Evolutionary conservation across 257 asterid genomes (phyloP).

Genomic region (Solanum gracilifrons): DNA sequence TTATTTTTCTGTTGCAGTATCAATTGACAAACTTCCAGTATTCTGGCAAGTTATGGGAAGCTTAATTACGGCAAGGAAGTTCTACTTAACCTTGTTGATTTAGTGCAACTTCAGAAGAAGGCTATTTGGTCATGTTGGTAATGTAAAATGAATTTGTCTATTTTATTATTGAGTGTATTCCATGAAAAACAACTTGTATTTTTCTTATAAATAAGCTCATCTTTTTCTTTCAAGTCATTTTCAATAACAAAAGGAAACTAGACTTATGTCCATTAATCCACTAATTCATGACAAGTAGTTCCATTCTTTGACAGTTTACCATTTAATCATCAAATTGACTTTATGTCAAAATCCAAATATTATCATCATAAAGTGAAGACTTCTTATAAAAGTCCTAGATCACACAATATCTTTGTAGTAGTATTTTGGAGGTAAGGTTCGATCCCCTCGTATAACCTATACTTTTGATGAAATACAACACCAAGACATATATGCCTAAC

Average conservation of each 20-base stretch:
- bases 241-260: background rate
- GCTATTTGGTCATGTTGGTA: background rate
- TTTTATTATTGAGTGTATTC: background rate
- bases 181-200: background rate
- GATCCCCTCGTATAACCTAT: background rate
- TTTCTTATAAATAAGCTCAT: background rate
- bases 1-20: conserved; percentile 12
- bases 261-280: background rate
- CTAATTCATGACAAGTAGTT: background rate
- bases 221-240: background rate
- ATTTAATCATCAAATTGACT: background rate
- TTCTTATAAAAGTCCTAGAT: background rate
- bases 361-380: background rate
- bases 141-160: background rate
- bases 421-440: background rate
- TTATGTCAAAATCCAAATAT: background rate
- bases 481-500: background rate
- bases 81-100: background rate
- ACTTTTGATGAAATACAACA: background rate
- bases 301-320: background rate
- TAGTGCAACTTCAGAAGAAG: background rate
- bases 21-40: conserved; percentile 1
- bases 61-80: background rate
- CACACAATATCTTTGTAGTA: background rate
- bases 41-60: background rate